Base-by-base conservation (phyloP, 192 early-diverging fungal species). In the Radiomyces spectabilis region DNA sequence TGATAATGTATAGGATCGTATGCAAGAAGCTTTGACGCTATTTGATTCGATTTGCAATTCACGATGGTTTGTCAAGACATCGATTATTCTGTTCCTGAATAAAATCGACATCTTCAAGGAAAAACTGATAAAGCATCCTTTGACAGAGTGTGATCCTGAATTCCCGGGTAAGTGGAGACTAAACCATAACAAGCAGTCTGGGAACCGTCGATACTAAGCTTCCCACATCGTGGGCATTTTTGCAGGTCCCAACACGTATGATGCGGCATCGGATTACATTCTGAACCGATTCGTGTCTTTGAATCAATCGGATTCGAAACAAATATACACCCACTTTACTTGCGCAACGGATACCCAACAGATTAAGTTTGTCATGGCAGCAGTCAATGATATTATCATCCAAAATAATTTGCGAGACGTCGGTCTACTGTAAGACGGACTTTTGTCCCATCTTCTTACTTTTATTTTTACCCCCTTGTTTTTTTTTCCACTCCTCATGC, bases 31-130 rank as follows among this genome's bases (percentile, higher is more conserved):
- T 13, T 75, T 97, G 65, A 93, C 88, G 4, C 76, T 97, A 48
- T 97, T 97, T 63, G 91, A 93, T 65, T 93, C 92, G 2, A 95
- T 97, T 62, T 97, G 94, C 76, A 95, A 97, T 75, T 87, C 84
- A 51, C 77, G 89, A 59, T 94, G 92, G 94, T 97, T 97, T 44
- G 84, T 89, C 31, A 88, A 92, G 59, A 97, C 94, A 4, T 92
- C 91, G 19, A 90, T 97, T 37, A 97, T 97, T 66, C 72, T 97
- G 59, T 97, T 97, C 78, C 72, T 97, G 51, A 97, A 97, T 85
- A 97, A 97, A 74, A 91, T 94, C 55, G 94, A 97, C 76, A 80
- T 92, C 31, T 95, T 97, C 83, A 85, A 82, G 55, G 86, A 90
- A 58, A 97, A 97, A 75, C 72, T 97, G 41, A 76, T 77, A 27